These are phyloP conservation scores for Ophiostoma australiae DNA, from an alignment of 2,329 filamentous ascomycete genomes.

Conservation along the genomic window DNA sequence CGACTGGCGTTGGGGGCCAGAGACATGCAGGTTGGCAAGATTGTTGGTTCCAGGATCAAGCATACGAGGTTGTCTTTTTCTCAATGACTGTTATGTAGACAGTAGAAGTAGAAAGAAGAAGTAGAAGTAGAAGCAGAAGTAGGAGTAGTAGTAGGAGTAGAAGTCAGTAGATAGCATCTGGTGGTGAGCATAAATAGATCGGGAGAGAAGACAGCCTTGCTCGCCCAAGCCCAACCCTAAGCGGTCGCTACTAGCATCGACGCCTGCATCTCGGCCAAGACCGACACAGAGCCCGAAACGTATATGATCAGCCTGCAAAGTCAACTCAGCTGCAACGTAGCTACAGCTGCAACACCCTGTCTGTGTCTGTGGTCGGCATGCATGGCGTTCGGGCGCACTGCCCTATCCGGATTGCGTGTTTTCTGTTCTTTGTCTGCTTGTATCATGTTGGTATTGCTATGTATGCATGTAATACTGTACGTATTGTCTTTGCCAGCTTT, in stretches of 20 bases:
- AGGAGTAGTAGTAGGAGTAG: too few species aligned
- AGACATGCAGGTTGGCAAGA: slow-evolving; percentile 7
- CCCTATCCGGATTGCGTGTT: neutral
- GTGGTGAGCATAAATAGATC: too few species aligned
- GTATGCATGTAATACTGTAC: too few species aligned
- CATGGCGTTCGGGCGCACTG: neutral
- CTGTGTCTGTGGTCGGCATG: neutral
- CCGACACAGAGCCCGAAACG: neutral
- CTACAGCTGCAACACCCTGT: neutral
- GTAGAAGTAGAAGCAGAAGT: too few species aligned
- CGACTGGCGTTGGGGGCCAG: neutral
- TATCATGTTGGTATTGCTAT: too few species aligned
- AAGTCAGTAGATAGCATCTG: too few species aligned
- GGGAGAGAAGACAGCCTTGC: neutral
- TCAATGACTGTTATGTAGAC: too few species aligned
- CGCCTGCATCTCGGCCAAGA: neutral
- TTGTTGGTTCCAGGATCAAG: slow-evolving; percentile 4
- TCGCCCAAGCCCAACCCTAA: neutral
- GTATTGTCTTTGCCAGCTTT: too few species aligned
- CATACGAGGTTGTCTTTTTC: neutral
- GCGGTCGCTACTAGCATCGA: neutral
- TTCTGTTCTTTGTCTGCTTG: too few species aligned
- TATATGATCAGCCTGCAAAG: too few species aligned
- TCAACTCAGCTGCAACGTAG: too few species aligned
- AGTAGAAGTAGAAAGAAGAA: too few species aligned